These are phyloP conservation scores for Aspergillus funiculosus DNA, from an alignment of 495 filamentous ascomycete genomes.

Conservation along the genomic window DNA sequence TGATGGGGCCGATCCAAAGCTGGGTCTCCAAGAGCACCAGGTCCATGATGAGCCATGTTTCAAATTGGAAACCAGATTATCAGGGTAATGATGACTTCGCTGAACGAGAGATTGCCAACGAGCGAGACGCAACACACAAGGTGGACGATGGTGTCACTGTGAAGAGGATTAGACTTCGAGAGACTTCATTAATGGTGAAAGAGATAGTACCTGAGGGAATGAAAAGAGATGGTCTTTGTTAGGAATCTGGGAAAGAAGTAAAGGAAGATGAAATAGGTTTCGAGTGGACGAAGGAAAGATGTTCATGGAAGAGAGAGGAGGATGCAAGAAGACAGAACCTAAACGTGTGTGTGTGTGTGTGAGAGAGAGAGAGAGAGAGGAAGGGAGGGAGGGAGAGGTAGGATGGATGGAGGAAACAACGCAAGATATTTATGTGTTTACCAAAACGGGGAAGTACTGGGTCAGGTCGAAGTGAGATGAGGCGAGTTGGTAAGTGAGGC, in stretches of 20 bases:
- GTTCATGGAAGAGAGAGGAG: background rate
- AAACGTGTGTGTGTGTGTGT: too few relatives aligned
- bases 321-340: background rate
- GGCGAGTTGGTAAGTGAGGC: slow-evolving; percentile 9
- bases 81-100: background rate
- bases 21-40: slow-evolving; percentile 16
- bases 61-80: background rate
- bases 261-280: background rate
- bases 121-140: too few relatives aligned
- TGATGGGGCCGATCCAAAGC: slow-evolving; percentile 19
- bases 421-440: background rate
- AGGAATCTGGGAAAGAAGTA: background rate
- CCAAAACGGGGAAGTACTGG: slow-evolving; percentile 1
- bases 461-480: slow-evolving; percentile 15
- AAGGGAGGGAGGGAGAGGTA: slow-evolving; percentile 7
- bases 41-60: background rate
- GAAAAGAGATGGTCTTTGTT: background rate
- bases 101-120: too few relatives aligned
- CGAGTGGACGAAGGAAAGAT: background rate
- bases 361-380: background rate
- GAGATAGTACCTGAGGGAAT: background rate
- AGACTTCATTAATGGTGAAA: background rate
- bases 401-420: slow-evolving; percentile 5
- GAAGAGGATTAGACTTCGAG: background rate
- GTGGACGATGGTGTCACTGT: background rate